Base-by-base conservation (phyloP, 129 eudicot genomes). In the Scalesia atractyloides region DNA sequence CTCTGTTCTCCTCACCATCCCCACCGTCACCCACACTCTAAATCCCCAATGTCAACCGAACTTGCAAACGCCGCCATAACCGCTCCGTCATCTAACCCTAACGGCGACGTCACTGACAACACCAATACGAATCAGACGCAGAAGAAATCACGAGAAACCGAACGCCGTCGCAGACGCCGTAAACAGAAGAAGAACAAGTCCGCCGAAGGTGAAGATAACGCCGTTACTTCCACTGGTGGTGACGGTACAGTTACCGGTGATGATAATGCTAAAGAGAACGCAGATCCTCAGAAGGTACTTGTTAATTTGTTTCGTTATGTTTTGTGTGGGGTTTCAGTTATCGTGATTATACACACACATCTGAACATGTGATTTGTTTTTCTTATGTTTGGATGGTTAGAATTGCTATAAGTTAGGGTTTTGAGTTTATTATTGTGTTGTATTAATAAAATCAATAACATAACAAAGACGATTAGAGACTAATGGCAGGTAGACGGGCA, bases 111-210 rank as follows among this genome's bases (percentile, higher is more conserved):
- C 22, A 57, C 24, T 34, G 36, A 22, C 37, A 57, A 57, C 30
- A 54, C 19, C 30, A 54, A 9, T 9, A 19, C 4, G 1, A 54
- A 54, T 54, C 81, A 63, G 47, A 59, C 70, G 44, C 20, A 76
- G 37, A 92, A 86, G 82, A 94, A 90, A 73, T 84, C 91, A 41
- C 79, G 85, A 43, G 97, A 90, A 73, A 78, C 77, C 41, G 98
- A 90, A 64, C 82, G 91, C 37, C 91, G 97, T 39, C 82, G 97
- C 49, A 86, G 98, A 73, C 86, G 98, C 11, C 96, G 98, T 44
- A 94, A 94, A 52, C 96, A 90, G 90, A 90, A 89, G 85, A 89
- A 90, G 80, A 90, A 83, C 73, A 90, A 87, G 72, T 66, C 82
- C 36, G 80, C 64, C 13, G 76, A 73, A 54, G 90, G 77, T 30